phyloP scores from a whole-genome alignment of 768 basidiomycete species.

The Lentinula boryana region DNA sequence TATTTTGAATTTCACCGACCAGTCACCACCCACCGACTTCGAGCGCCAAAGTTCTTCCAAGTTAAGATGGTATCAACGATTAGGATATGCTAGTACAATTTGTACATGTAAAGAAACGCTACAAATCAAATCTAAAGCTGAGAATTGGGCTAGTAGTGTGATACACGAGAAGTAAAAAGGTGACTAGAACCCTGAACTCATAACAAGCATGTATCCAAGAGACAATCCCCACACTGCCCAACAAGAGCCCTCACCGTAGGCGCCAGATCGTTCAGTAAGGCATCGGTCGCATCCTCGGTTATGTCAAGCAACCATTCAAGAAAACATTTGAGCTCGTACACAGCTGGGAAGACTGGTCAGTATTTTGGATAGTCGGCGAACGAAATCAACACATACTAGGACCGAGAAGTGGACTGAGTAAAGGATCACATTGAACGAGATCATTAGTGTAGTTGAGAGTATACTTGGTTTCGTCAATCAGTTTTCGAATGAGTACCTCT shows the following conservation, averaged over 20 bases:
- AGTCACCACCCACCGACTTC: too few relatives aligned
- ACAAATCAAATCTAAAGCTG: constrained; percentile 25
- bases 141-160: constrained; percentile 15
- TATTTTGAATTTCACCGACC: too few relatives aligned
- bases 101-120: constrained; percentile 11
- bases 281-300: constrained; percentile 45
- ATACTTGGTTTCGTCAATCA: constrained; percentile 44
- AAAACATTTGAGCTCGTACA: constrained; percentile 57
- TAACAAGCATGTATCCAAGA: not conserved
- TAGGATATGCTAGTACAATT: not conserved
- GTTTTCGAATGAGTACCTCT: constrained; percentile 43
- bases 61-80: not conserved
- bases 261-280: constrained; percentile 32
- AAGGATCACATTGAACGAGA: constrained; percentile 34
- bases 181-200: constrained; percentile 18
- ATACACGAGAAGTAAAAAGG: constrained; percentile 15
- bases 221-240: constrained; percentile 7
- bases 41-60: not conserved
- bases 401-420: constrained; percentile 44
- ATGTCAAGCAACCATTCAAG: constrained; percentile 45
- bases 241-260: constrained; percentile 27
- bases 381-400: constrained; percentile 34
- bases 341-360: constrained; percentile 28
- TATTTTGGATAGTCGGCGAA: not conserved
- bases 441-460: constrained; percentile 24